phyloP scores from a whole-genome alignment of 2,329 filamentous ascomycete genomes.

The Lasiodiplodia citricola region DNA sequence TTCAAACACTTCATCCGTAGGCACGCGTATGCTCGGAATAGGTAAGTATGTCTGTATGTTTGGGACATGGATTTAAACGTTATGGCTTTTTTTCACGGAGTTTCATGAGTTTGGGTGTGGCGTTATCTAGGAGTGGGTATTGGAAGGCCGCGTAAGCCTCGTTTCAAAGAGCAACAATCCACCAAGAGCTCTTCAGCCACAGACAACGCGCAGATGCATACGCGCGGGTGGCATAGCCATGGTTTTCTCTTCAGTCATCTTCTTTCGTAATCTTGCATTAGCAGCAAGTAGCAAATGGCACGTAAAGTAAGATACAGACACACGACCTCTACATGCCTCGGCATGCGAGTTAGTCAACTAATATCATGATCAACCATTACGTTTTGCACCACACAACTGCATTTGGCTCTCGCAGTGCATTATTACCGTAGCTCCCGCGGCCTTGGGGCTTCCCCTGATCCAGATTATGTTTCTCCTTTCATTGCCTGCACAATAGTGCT shows the following conservation, averaged over 20 bases:
- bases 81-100: slow-evolving; percentile 11
- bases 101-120: slow-evolving; percentile 14
- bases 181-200: slow-evolving; percentile 16
- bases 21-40: neutral
- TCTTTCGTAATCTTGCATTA: neutral
- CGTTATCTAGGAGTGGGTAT: neutral
- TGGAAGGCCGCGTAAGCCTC: slow-evolving; percentile 18
- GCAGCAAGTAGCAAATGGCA: slow-evolving; percentile 12
- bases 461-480: neutral
- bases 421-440: neutral
- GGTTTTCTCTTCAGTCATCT: neutral
- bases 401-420: neutral
- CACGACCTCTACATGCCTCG: neutral
- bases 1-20: neutral
- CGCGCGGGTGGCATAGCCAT: slow-evolving; percentile 2
- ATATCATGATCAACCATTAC: neutral
- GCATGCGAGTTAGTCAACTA: neutral
- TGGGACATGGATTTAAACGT: neutral
- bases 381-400: neutral
- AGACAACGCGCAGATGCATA: neutral
- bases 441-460: neutral
- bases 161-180: slow-evolving; percentile 11
- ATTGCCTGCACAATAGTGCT: neutral
- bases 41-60: slow-evolving; percentile 12
- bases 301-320: neutral